Base-by-base conservation (phyloP, 257 asterid genomes). In the Jaltomata sinuosa region DNA sequence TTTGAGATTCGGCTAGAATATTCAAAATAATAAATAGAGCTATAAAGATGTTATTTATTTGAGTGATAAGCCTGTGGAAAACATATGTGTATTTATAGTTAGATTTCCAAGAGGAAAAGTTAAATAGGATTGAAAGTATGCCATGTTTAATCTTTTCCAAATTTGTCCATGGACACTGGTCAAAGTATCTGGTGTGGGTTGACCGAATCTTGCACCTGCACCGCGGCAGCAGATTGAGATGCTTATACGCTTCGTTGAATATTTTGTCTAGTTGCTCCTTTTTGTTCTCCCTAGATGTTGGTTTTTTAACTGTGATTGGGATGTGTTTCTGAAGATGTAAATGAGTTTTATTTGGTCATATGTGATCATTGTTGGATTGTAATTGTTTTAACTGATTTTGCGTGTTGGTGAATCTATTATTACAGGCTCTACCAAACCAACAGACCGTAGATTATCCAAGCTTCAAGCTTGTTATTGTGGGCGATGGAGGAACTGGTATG, bases 401-500 rank as follows among this genome's bases (percentile, higher is more conserved):
- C 18, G 77, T 67, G 50, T 64, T 67, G 67, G 25, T 74, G 34
- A 14, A 14, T 42, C 15, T 45, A 6, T 74, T 45, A 9, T 22
- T 27, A 32, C 69, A 89, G 95, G 93, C 95, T 57, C 84, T 92
- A 83, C 94, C 97, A 22, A 93, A 89, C 89, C 96, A 93, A 45
- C 94, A 91, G 86, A 93, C 96, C 59, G 95, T 92, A 52, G 94
- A 92, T 72, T 93, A 92, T 85, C 97, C 97, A 2, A 93, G 92
- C 90, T 93, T 93, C 90, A 93, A 93, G 93, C 97, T 93, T 78
- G 97, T 93, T 2, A 90, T 93, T 82, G 97, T 93, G 45, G 95
- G 95, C 7, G 97, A 93, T 89, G 95, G 96, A 14, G 95, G 97
- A 79, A 93, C 97, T 61, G 97, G 95, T 93, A 89, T 72, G 19